These are phyloP conservation scores for Teunomyces atbi DNA, from an alignment of 805 yeast species.

Conservation along the genomic window DNA sequence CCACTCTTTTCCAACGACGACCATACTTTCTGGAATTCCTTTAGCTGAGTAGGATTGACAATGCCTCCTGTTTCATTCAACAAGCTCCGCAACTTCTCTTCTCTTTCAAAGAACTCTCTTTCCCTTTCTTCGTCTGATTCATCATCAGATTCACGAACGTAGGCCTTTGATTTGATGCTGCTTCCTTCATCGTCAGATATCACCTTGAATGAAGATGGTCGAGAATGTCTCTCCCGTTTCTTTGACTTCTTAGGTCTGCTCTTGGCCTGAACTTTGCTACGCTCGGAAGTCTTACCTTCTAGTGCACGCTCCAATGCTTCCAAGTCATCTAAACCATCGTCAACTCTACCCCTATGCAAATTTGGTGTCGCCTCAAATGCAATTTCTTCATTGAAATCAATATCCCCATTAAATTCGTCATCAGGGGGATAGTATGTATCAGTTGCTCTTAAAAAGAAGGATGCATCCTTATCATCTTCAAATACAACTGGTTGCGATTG, in stretches of 20 bases:
- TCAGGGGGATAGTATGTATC: slow-evolving; percentile 19
- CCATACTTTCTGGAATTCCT: slow-evolving; percentile 34
- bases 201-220: slow-evolving; percentile 27
- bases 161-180: slow-evolving; percentile 49
- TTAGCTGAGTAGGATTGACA: slow-evolving; percentile 30
- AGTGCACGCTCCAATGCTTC: slow-evolving; percentile 28
- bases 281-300: slow-evolving; percentile 13
- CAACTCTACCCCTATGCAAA: slow-evolving; percentile 6
- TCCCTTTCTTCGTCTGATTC: slow-evolving; percentile 58
- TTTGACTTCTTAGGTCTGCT: slow-evolving; percentile 6
- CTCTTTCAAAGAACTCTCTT: slow-evolving; percentile 53
- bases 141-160: slow-evolving; percentile 61
- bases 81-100: slow-evolving; percentile 45
- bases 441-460: slow-evolving; percentile 25
- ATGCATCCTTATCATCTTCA: slow-evolving; percentile 38
- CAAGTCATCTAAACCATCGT: slow-evolving; percentile 30
- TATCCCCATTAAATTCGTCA: slow-evolving; percentile 10
- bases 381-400: slow-evolving; percentile 28
- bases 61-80: slow-evolving; percentile 38
- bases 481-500: slow-evolving; percentile 30
- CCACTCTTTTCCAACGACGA: slow-evolving; percentile 14
- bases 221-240: slow-evolving; percentile 9
- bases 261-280: slow-evolving; percentile 27
- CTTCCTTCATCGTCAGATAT: slow-evolving; percentile 26
- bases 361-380: slow-evolving; percentile 13